Base-by-base conservation (phyloP, 2,329 filamentous ascomycete species). In the Plectosphaerella plurivora region DNA sequence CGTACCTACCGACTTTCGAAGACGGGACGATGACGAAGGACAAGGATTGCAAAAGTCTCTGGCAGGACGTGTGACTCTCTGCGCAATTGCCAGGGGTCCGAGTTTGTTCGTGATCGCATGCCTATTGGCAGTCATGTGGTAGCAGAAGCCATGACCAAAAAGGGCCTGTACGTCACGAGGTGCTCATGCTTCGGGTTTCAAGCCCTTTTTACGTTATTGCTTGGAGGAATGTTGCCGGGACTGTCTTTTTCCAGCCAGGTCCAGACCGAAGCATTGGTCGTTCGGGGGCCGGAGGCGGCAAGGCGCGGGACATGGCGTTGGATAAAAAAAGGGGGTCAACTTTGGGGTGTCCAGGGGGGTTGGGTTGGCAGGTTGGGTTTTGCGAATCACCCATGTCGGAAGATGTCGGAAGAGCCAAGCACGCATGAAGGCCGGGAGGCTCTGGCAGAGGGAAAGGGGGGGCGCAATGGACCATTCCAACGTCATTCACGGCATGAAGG, bases 351-450 rank as follows among this genome's bases (percentile, higher is more conserved):
- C 8, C 28, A 33, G 11, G 28, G 28, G 28, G 28, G 28, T 33
- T 33, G 22, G 22, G 22, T 22, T 22, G 22, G n/a, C n/a, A n/a
- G n/a, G n/a, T n/a, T n/a, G 28, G 28, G 7, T 20, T 41, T n/a
- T 11, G 36, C 18, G 36, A 47, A 53, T 51, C 35, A 45, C 36
- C 39, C 33, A 39, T 15, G 22, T 39, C 55, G 55, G 55, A 49
- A 50, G 45, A 57, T 49, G 42, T 57, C 55, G 55, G 55, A 57
- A 53, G 46, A 33, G 49, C 33, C 24, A 35, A 25, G 47, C 48
- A 10, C 51, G 51, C 45, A 48, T 53, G 28, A 44, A 53, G 18
- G 18, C n/a, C 12, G 24, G 49, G 51, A 51, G 54, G 54, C 54
- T 56, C 55, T 57, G 33, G 50, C 41, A 44, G 47, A 51, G 53